phyloP scores from a whole-genome alignment of 2,329 filamentous ascomycete species.

The Diaporthe velutina region DNA sequence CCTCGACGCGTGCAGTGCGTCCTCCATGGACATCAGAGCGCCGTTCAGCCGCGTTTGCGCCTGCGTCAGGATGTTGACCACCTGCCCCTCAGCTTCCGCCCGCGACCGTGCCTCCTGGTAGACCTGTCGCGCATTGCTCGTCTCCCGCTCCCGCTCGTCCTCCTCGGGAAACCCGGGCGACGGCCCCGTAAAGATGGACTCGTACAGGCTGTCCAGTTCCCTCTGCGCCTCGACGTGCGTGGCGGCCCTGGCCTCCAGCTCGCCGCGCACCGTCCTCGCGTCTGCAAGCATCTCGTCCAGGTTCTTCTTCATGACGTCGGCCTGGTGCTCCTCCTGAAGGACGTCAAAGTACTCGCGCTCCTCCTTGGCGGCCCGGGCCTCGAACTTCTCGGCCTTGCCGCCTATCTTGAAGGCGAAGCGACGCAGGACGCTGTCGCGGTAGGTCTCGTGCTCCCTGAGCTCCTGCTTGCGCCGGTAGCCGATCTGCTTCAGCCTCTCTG shows the following conservation, averaged over 20 bases:
- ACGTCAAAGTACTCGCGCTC: constrained; percentile 68
- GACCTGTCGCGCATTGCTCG: constrained; percentile 49
- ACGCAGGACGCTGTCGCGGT: constrained; percentile 64
- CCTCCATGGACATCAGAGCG: constrained; percentile 54
- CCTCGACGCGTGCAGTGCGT: constrained; percentile 56
- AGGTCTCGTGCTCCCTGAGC: constrained; percentile 64
- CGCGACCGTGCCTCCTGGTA: constrained; percentile 54
- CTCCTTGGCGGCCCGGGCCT: constrained; percentile 63
- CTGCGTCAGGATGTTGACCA: constrained; percentile 53
- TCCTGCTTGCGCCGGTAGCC: constrained; percentile 59
- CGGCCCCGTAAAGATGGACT: constrained; percentile 65
- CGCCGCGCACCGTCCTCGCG: constrained; percentile 51
- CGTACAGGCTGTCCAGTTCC: constrained; percentile 65
- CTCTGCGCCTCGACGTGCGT: constrained; percentile 56
- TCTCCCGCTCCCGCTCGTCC: constrained; percentile 58
- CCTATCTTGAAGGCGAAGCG: constrained; percentile 65
- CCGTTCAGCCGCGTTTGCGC: constrained; percentile 52
- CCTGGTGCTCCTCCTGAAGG: constrained; percentile 60
- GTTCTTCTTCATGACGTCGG: constrained; percentile 56
- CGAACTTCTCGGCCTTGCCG: constrained; percentile 62
- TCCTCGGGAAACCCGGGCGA: constrained; percentile 67
- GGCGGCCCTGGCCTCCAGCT: constrained; percentile 52
- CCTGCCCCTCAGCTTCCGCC: constrained; percentile 57
- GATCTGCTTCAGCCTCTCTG: constrained; percentile 54
- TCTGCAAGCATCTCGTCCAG: constrained; percentile 55